These are phyloP conservation scores for Calonectria pauciramosa DNA, from an alignment of 2,329 filamentous ascomycete species.

Conservation along the genomic window DNA sequence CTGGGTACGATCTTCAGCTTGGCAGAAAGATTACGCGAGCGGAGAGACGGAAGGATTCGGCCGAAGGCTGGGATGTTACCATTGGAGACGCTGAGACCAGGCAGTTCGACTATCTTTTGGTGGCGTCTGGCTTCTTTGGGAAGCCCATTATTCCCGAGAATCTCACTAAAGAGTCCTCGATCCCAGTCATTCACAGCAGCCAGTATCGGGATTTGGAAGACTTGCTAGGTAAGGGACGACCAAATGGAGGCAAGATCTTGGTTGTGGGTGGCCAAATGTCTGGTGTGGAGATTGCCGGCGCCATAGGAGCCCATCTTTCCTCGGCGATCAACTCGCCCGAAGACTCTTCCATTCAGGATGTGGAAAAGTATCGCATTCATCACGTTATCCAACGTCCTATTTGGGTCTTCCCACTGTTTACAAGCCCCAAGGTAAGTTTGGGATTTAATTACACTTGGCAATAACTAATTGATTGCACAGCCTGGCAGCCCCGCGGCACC, in stretches of 20 bases:
- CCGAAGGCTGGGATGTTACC: slow-evolving; percentile 59
- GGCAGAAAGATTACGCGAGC: slow-evolving; percentile 61
- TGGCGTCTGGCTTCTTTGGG: slow-evolving; percentile 84
- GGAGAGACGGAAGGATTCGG: slow-evolving; percentile 50
- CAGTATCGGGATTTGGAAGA: slow-evolving; percentile 69
- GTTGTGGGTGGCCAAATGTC: slow-evolving; percentile 88
- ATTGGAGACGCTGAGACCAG: slow-evolving; percentile 56
- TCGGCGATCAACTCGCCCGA: slow-evolving; percentile 69
- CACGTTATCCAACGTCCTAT: slow-evolving; percentile 79
- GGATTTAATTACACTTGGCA: rapidly evolving
- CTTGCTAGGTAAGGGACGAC: slow-evolving; percentile 58
- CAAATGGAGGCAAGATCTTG: slow-evolving; percentile 71
- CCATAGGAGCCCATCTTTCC: slow-evolving; percentile 79
- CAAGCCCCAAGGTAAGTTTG: slow-evolving; percentile 61
- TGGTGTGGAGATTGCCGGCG: slow-evolving; percentile 81
- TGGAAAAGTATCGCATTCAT: slow-evolving; percentile 70
- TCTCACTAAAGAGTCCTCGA: slow-evolving; percentile 48
- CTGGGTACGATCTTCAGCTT: slow-evolving; percentile 61
- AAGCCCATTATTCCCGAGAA: slow-evolving; percentile 66
- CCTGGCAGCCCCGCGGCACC: slow-evolving; percentile 63
- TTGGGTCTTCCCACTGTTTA: slow-evolving; percentile 77
- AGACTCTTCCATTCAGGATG: slow-evolving; percentile 53
- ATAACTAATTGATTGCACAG: slow-evolving; percentile 32
- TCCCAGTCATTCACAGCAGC: slow-evolving; percentile 78
- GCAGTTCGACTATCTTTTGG: slow-evolving; percentile 79